Percentiles rank a stretch among this genome's conserved stretches.
These are phyloP conservation scores for Fusarium equiseti DNA, from an alignment of 2,329 filamentous ascomycete genomes.

Conservation along the genomic window DNA sequence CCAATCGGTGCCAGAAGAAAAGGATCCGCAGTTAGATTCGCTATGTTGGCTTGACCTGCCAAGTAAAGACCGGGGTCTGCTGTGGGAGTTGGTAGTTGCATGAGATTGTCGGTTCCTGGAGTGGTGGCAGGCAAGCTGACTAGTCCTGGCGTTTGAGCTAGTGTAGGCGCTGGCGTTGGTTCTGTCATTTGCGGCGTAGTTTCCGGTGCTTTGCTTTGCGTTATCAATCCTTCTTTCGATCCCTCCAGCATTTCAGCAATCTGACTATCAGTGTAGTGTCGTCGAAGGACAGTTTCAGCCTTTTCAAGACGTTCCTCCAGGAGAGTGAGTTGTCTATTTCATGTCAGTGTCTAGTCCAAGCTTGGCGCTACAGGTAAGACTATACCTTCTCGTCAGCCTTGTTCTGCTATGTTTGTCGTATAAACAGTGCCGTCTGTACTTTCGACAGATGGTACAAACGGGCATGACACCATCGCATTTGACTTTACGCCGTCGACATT, in stretches of 20 bases:
- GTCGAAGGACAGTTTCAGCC: constrained; percentile 35
- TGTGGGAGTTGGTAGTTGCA: constrained; percentile 18
- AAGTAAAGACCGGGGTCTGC: constrained; percentile 14
- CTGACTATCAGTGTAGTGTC: constrained; percentile 36
- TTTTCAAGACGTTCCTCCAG: constrained; percentile 39
- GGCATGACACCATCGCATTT: constrained; percentile 38
- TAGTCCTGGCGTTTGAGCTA: constrained; percentile 7
- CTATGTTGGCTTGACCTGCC: constrained; percentile 6
- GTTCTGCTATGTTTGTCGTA: constrained; percentile 37
- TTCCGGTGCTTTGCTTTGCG: constrained; percentile 2
- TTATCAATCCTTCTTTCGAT: constrained; percentile 14
- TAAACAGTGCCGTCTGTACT: constrained; percentile 34
- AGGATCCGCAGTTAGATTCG: constrained; percentile 16
- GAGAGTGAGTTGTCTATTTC: constrained; percentile 34
- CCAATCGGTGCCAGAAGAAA: constrained; percentile 25
- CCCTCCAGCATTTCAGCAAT: constrained; percentile 36
- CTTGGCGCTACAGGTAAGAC: not conserved
- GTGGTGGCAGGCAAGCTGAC: constrained; percentile 16
- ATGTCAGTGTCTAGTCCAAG: constrained; percentile 8
- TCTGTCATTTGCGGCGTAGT: not conserved
- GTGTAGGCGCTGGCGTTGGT: constrained; percentile 6
- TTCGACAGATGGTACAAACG: constrained; percentile 30
- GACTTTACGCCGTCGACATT: constrained; percentile 35
- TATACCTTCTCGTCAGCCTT: constrained; percentile 32
- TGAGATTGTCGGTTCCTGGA: constrained; percentile 16